Evolutionary conservation across 352 stramenopile species (phyloP).

Genomic region (Pythium folliculosum): DNA sequence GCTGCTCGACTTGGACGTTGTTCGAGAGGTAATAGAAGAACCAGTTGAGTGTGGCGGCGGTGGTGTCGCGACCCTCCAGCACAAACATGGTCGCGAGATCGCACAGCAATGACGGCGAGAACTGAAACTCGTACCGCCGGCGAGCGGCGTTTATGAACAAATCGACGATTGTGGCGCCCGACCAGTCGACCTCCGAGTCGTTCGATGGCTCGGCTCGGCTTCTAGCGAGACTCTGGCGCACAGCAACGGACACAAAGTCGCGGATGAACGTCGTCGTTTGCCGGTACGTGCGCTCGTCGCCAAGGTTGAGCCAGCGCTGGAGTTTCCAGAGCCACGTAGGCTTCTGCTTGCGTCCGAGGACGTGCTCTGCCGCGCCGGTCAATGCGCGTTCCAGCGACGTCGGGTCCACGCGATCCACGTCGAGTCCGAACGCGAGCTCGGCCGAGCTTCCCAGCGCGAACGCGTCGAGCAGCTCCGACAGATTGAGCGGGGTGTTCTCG

Average conservation of each 20-base stretch:
- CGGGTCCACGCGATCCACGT: constrained; percentile 15
- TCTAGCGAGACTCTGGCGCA: constrained; percentile 8
- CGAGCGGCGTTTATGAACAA: constrained; percentile 25
- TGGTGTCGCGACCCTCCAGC: constrained; percentile 53
- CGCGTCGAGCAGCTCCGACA: constrained; percentile 17
- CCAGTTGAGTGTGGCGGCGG: constrained; percentile 49
- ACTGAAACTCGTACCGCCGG: constrained; percentile 1
- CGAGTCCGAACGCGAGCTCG: constrained; percentile 30
- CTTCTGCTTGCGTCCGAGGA: constrained; percentile 11
- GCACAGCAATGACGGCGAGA: constrained; percentile 31
- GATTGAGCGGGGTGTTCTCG: constrained; percentile 3
- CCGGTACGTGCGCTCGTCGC: constrained; percentile 17
- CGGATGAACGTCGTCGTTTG: constrained; percentile 4
- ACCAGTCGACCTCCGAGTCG: not conserved
- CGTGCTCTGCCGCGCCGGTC: not conserved
- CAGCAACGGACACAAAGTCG: constrained; percentile 8
- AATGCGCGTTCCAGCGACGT: constrained; percentile 15
- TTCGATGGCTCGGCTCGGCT: not conserved
- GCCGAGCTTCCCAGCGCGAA: constrained; percentile 30
- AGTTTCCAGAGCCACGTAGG: constrained; percentile 24
- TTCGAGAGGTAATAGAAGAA: constrained; percentile 39
- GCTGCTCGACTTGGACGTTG: constrained; percentile 33
- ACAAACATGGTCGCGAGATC: constrained; percentile 54
- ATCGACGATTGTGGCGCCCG: constrained; percentile 17
- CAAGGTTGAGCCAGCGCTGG: constrained; percentile 17